phyloP scores from a whole-genome alignment of 2,329 filamentous ascomycete species.

The Didymella arachidicola region DNA sequence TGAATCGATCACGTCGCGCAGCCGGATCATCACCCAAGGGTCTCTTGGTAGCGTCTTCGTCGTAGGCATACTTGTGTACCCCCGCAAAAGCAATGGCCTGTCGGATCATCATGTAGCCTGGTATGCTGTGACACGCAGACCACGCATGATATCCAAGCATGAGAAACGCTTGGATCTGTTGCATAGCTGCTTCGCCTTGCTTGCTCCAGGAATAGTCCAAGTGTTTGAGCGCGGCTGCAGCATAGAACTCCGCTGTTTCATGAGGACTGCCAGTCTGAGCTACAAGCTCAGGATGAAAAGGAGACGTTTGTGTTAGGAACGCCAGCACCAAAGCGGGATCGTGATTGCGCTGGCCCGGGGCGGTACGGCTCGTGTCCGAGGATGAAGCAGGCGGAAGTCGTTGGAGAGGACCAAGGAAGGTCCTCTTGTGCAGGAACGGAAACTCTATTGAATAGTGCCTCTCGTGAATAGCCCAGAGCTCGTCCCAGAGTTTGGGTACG shows the following conservation, averaged over 20 bases:
- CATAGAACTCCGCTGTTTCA: constrained; percentile 68
- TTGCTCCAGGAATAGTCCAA: constrained; percentile 37
- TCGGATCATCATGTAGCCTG: constrained; percentile 72
- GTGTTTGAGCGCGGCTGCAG: constrained; percentile 63
- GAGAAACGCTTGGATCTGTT: constrained; percentile 71
- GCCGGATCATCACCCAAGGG: constrained; percentile 27
- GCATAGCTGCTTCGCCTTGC: constrained; percentile 59
- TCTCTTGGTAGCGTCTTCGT: constrained; percentile 37
- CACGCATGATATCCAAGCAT: constrained; percentile 78
- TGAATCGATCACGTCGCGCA: constrained; percentile 54
- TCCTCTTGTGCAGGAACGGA: constrained; percentile 73
- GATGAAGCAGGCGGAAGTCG: constrained; percentile 45
- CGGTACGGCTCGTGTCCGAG: constrained; percentile 24
- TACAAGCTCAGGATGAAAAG: constrained; percentile 67
- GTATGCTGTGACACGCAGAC: constrained; percentile 68
- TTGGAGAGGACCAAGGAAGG: constrained; percentile 57
- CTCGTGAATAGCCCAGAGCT: constrained; percentile 74
- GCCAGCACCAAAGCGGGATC: constrained; percentile 68
- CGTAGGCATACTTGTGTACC: constrained; percentile 39
- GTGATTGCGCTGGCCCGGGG: constrained; percentile 49
- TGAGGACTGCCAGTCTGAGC: constrained; percentile 20
- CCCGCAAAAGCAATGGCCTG: constrained; percentile 66
- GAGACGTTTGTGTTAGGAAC: constrained; percentile 72
- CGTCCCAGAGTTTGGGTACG: constrained; percentile 71
- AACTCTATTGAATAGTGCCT: constrained; percentile 76